Evolutionary conservation across 345 rosid genomes (phyloP).

Genomic region (Ceriops tagal): DNA sequence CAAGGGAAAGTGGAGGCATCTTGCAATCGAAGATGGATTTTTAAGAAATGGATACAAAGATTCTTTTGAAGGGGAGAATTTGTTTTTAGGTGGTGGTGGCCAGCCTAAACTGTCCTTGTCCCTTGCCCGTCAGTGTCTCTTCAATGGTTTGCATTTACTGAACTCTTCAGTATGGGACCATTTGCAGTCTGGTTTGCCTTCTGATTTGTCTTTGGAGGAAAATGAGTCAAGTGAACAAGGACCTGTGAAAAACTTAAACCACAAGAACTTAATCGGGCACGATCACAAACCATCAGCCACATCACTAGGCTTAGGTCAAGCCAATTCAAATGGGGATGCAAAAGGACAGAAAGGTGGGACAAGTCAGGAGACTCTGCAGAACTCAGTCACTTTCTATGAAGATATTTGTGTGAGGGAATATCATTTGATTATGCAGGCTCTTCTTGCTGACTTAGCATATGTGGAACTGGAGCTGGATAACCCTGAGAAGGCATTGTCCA

Average conservation of each 20-base stretch:
- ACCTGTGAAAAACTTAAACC: slow-evolving; percentile 35
- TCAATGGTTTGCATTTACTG: slow-evolving; percentile 69
- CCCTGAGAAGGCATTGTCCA: slow-evolving; percentile 66
- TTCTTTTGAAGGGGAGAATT: slow-evolving; percentile 32
- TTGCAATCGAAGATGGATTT: slow-evolving; percentile 49
- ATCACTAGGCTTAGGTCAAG: slow-evolving; percentile 44
- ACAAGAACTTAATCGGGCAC: slow-evolving; percentile 30
- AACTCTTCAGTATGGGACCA: slow-evolving; percentile 39
- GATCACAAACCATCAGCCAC: slow-evolving; percentile 40
- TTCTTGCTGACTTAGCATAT: slow-evolving; percentile 73
- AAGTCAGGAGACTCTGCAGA: slow-evolving; percentile 58
- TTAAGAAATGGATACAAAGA: slow-evolving; percentile 42
- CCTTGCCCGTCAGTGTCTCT: slow-evolving; percentile 76
- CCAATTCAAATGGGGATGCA: slow-evolving; percentile 58
- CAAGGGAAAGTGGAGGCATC: slow-evolving; percentile 90
- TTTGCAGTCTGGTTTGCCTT: slow-evolving; percentile 38
- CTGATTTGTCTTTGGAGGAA: slow-evolving; percentile 41
- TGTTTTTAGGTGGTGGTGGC: slow-evolving; percentile 36
- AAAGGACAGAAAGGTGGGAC: slow-evolving; percentile 75
- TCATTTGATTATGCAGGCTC: slow-evolving; percentile 64
- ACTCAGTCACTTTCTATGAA: slow-evolving; percentile 53
- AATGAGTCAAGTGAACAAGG: slow-evolving; percentile 41
- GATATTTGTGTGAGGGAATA: slow-evolving; percentile 48
- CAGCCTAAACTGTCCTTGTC: slow-evolving; percentile 69
- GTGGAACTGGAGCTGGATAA: slow-evolving; percentile 89